Base-by-base conservation (phyloP, 108 stramenopile genomes). In the Stephanodiscus minutulus region DNA sequence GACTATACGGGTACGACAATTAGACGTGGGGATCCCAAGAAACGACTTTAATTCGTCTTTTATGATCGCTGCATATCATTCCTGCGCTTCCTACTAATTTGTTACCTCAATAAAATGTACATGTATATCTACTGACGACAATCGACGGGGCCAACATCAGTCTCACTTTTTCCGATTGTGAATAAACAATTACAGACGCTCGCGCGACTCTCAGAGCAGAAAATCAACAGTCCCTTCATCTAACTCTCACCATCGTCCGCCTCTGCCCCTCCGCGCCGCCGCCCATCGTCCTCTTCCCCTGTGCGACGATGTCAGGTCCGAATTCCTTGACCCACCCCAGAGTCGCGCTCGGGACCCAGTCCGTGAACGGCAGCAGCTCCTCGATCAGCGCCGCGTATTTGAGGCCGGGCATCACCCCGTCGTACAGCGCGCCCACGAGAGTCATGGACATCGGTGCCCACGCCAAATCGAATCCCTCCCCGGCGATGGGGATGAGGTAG, bases 351-450 rank as follows among this genome's bases (percentile, higher is more conserved):
- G 97, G 97, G 13, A 98, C 74, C 57, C 95, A 83, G 76, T 98
- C 97, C 25, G 96, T 98, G 73, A 98, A 96, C 9, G 97, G 97
- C 46, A 98, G 56, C 11, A 96, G 36, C 72, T 98, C 96, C 70
- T 96, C 96, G 15, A 90, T 56, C 65, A 94, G 86, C 7, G 77
- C 74, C 9, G 94, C 56, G 66, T 95, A 95, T 64, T 92, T 91
- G 41, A 95, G 64, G 36, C 77, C 87, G 22, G 92, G 91, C 41
- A 68, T 70, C 0, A 70, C 74, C 5, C 75, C 77, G 53, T 92
- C 90, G 69, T 95, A 97, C 93, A 97, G 87, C 61, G 93, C 93
- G 50, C 89, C 90, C 35, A 97, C 82, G 53, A 93, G 49, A 0
- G 93, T 61, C 48, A 92, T 93, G 12, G 88, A 88, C 5, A 92